phyloP scores from a whole-genome alignment of 495 filamentous ascomycete genomes.

The Echria macrotheca region DNA sequence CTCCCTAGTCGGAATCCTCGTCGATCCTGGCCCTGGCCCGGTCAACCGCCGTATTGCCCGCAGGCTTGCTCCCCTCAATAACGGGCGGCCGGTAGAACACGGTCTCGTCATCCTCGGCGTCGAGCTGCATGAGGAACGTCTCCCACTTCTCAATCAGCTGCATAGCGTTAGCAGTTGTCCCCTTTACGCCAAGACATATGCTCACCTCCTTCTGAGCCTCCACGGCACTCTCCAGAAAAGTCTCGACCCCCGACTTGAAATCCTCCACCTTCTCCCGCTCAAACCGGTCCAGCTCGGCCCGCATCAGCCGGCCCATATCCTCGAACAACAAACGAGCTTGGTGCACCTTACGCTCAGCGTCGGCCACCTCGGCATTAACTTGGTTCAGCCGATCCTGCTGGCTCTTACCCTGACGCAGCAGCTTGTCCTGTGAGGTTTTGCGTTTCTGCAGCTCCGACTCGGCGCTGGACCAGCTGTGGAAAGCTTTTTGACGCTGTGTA shows the following conservation, averaged over 20 bases:
- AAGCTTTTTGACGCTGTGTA: constrained; percentile 86
- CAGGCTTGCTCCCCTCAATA: constrained; percentile 37
- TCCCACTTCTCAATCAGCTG: constrained; percentile 99
- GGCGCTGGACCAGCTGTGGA: constrained; percentile 84
- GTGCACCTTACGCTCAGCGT: constrained; percentile 91
- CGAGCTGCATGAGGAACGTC: constrained; percentile 91
- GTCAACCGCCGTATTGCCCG: constrained; percentile 45
- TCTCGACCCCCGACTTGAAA: constrained; percentile 97
- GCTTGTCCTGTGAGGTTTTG: constrained; percentile 80
- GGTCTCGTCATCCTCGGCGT: constrained; percentile 82
- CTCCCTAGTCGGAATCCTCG: constrained; percentile 45
- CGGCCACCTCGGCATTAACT: constrained; percentile 81
- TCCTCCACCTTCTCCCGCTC: constrained; percentile 98
- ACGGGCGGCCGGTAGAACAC: constrained; percentile 65
- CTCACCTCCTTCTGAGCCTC: constrained; percentile 97
- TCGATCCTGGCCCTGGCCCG: constrained; percentile 45
- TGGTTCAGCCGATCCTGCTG: constrained; percentile 95
- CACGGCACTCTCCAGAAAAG: constrained; percentile 90
- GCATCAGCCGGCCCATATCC: constrained; percentile 94
- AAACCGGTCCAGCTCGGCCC: constrained; percentile 83
- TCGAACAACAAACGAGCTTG: constrained; percentile 86
- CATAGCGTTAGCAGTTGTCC: neutral
- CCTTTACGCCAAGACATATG: neutral
- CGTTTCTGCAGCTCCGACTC: constrained; percentile 86
- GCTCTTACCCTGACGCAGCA: constrained; percentile 84